Percentiles rank a stretch among this genome's conserved stretches.
Evolutionary conservation across 2,329 filamentous ascomycete species (phyloP).

Genomic region (Cytospora piceae): DNA sequence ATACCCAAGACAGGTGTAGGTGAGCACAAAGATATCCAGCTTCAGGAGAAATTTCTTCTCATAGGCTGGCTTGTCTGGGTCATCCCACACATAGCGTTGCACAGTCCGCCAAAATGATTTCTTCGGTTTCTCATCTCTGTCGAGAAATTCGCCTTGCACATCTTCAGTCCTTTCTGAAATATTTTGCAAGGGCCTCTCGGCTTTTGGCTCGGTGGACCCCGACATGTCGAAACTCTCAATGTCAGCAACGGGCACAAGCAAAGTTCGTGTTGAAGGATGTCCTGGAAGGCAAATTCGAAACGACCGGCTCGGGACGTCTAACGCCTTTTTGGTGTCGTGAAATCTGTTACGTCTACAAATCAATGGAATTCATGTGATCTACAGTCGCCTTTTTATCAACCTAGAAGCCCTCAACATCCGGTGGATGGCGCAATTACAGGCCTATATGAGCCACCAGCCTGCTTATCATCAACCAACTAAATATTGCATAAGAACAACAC

Average conservation of each 20-base stretch:
- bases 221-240: neutral
- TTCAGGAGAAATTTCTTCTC: slow-evolving; percentile 31
- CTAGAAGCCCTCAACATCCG: neutral
- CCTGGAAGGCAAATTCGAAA: neutral
- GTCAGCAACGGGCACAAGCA: no score
- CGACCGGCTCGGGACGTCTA: neutral
- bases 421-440: slow-evolving; percentile 4
- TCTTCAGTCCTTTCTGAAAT: neutral
- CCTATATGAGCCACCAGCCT: slow-evolving; percentile 9
- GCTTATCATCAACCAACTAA: slow-evolving; percentile 12
- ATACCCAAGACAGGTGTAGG: slow-evolving; percentile 27
- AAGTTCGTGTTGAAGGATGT: neutral
- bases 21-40: slow-evolving; percentile 28
- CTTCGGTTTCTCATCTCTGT: neutral
- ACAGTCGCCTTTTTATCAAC: neutral
- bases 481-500: neutral
- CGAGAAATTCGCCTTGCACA: neutral
- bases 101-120: slow-evolving; percentile 27
- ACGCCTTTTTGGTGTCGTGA: neutral
- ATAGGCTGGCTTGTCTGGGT: slow-evolving; percentile 35
- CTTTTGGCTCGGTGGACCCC: neutral
- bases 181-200: slow-evolving; percentile 2
- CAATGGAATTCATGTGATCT: neutral
- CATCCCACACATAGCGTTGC: slow-evolving; percentile 38
- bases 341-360: neutral